Percentiles rank a stretch among this genome's conserved stretches.
Evolutionary conservation across 2,329 filamentous ascomycete species (phyloP).

Genomic region (Penicillium sp.): DNA sequence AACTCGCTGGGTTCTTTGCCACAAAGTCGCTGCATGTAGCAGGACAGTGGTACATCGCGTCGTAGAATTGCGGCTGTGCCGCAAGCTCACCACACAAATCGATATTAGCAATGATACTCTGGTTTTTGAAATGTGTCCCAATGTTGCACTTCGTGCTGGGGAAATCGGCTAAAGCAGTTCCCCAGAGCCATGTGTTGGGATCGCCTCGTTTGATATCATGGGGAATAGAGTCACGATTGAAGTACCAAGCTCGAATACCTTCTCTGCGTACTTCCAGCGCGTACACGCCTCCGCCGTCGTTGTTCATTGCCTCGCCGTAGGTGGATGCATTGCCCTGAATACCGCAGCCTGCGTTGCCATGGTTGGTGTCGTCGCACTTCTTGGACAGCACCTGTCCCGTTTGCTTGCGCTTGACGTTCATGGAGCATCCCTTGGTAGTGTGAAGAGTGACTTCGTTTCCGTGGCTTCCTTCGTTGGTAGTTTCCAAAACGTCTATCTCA

Average conservation of each 20-base stretch:
- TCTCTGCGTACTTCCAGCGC: conserved; percentile 63
- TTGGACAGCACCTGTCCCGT: conserved; percentile 46
- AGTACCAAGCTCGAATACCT: conserved; percentile 67
- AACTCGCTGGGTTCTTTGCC: conserved; percentile 58
- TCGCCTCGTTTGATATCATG: conserved; percentile 51
- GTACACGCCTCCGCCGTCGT: conserved; percentile 59
- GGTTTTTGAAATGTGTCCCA: conserved; percentile 61
- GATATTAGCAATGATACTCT: conserved; percentile 68
- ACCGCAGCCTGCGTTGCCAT: conserved; percentile 61
- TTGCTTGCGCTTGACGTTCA: conserved; percentile 56
- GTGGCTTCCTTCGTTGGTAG: conserved; percentile 55
- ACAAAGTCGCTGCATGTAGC: conserved; percentile 61
- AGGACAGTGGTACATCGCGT: conserved; percentile 44
- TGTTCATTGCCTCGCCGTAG: conserved; percentile 58
- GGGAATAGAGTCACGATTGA: conserved; percentile 52
- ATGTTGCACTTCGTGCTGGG: conserved; percentile 65
- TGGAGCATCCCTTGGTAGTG: conserved; percentile 58
- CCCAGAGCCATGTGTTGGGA: conserved; percentile 66
- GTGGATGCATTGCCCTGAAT: conserved; percentile 49
- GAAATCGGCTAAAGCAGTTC: conserved; percentile 64
- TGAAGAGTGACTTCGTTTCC: conserved; percentile 65
- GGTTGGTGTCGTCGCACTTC: conserved; percentile 55
- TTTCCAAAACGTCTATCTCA: conserved; percentile 66
- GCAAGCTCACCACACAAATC: conserved; percentile 64
- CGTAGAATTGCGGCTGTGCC: conserved; percentile 36